These are phyloP conservation scores for Neurospora discreta DNA, from an alignment of 495 filamentous ascomycete species.

Conservation along the genomic window DNA sequence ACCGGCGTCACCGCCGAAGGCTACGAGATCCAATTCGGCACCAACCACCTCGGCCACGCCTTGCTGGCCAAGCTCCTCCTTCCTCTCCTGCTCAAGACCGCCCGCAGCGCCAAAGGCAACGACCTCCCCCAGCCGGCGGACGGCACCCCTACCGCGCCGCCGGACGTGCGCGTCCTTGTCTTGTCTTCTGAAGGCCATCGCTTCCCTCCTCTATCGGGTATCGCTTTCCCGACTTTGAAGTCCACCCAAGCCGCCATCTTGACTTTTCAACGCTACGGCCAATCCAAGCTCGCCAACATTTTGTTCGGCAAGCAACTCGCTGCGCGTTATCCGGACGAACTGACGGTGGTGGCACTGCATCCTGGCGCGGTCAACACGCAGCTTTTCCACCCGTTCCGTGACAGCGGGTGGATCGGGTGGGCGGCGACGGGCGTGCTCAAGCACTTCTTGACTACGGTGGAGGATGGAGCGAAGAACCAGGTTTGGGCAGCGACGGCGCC, in stretches of 20 bases:
- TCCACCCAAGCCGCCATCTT: constrained; percentile 16
- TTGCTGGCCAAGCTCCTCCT: constrained; percentile 54
- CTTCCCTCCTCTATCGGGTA: constrained; percentile 25
- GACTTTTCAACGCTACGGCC: constrained; percentile 44
- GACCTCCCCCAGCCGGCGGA: constrained; percentile 19
- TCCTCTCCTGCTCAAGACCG: constrained; percentile 43
- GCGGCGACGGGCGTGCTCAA: constrained; percentile 1
- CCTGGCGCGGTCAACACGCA: constrained; percentile 55
- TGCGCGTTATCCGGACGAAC: constrained; percentile 42
- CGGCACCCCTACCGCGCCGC: constrained; percentile 4
- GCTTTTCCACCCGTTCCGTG: constrained; percentile 23
- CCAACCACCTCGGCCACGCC: constrained; percentile 60
- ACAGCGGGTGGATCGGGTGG: constrained; percentile 3
- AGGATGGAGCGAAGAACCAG: constrained; percentile 45
- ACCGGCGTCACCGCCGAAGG: constrained; percentile 45
- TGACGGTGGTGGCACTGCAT: constrained; percentile 45
- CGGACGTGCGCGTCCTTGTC: constrained; percentile 34
- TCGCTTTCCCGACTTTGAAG: constrained; percentile 29
- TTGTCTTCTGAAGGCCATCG: constrained; percentile 27
- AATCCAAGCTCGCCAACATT: constrained; percentile 64
- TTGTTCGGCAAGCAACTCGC: constrained; percentile 51
- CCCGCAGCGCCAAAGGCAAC: constrained; percentile 24
- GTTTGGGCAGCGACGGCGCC: constrained; percentile 44
- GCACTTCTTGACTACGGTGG: constrained; percentile 20
- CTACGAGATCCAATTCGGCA: constrained; percentile 63